Evolutionary conservation across 139 green algal species (phyloP).

Genomic region (Deuterostichococcus epilithicus): DNA sequence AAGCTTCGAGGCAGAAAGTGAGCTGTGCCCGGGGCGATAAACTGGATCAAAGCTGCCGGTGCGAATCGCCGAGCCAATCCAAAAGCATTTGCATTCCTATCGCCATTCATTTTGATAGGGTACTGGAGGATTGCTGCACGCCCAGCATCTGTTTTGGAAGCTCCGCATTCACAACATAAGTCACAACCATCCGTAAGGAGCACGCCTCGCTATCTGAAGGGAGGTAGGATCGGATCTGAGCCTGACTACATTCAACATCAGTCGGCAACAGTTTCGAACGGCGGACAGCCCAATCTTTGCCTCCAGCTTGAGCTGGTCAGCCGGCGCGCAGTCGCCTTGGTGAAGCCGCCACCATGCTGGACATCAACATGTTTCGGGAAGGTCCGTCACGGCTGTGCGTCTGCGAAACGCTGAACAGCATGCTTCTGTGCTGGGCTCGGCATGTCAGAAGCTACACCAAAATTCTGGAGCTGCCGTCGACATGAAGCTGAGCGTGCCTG

Average conservation of each 20-base stretch:
- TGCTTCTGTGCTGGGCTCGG: neutral
- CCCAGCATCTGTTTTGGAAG: too few relatives aligned
- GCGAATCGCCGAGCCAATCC: neutral
- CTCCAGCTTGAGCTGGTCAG: neutral
- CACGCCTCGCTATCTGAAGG: too few relatives aligned
- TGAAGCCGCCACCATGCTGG: constrained; percentile 71
- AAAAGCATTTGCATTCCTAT: too few relatives aligned
- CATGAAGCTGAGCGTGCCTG: neutral
- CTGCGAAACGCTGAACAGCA: neutral
- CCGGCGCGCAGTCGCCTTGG: neutral
- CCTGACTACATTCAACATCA: too few relatives aligned
- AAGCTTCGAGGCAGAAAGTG: too few relatives aligned
- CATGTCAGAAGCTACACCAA: neutral
- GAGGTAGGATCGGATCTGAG: too few relatives aligned
- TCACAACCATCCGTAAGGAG: neutral
- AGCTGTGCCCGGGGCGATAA: neutral
- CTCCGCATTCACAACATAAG: neutral
- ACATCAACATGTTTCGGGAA: constrained; percentile 93
- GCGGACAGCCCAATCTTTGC: too few relatives aligned
- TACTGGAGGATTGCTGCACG: too few relatives aligned
- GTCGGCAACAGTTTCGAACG: too few relatives aligned
- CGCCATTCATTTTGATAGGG: too few relatives aligned
- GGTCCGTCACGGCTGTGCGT: constrained; percentile 29
- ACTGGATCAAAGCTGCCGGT: neutral
- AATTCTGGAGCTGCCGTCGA: neutral